Base-by-base conservation (phyloP, 768 basidiomycete species). In the Auricularia cornea region DNA sequence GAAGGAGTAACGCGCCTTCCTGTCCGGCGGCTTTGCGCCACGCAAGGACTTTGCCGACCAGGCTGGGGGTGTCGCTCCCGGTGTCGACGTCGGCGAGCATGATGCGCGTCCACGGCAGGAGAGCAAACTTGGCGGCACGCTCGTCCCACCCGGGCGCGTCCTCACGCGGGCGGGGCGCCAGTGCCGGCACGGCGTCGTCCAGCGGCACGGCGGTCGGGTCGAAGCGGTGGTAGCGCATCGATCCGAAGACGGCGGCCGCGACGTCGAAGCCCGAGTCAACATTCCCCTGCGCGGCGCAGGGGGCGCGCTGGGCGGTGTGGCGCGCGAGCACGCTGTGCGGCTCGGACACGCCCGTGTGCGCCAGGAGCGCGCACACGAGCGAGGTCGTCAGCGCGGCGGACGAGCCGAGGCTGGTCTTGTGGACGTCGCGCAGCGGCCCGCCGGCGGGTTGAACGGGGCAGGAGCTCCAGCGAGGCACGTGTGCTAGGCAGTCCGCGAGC, bases 211-310 rank as follows among this genome's bases (percentile, higher is more conserved):
- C 86, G 16, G 74, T 75, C 3, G 92, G 89, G 70, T 84, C 83
- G 72, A 98, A 98, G 54, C 95, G 84, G 28, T 84, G 89, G 76
- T 98, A 99, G 6, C 94, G 71, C 69, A 98, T 96, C 70, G 93
- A 94, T 28, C 97, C 97, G 73, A 90, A 98, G 2, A 92, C 90
- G 1, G 96, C 96, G 0, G 93, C 85, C 5, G 92, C 86, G 57
- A 99, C 92, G 70, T 99, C 97, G 76, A 99, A 99, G 5, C 97
- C 97, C 70, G 91, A 94, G 32, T 97, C 97, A 16, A 99, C 88
- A 75, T 99, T 99, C 44, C 97, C 97, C 76, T 99, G 97, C 0
- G 96, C 97, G 41, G 94, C 79, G 71, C 94, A 98, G 73, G 98
- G 97, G 5, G 94, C 84, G 72, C 88, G 97, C 72, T 99, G 97